phyloP scores from a whole-genome alignment of 352 stramenopile species.

The Phytophthora ramorum region DNA sequence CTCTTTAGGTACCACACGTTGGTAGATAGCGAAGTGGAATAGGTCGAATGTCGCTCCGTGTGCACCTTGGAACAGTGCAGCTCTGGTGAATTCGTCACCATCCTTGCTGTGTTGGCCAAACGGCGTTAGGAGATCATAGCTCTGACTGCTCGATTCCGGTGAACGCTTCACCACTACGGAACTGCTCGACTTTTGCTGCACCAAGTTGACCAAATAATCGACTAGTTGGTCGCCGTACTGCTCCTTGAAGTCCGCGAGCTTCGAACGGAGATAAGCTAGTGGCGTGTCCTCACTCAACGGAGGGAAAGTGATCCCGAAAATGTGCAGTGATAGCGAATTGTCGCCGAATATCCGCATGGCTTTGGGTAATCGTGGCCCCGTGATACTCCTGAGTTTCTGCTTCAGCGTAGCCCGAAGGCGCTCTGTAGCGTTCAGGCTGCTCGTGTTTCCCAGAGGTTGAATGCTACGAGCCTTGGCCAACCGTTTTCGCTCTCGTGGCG shows the following conservation, averaged over 20 bases:
- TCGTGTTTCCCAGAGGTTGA: slow-evolving; percentile 18
- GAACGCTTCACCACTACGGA: slow-evolving; percentile 22
- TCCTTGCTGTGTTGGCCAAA: slow-evolving; percentile 8
- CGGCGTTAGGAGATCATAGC: not conserved
- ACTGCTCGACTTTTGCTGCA: slow-evolving; percentile 31
- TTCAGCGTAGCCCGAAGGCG: slow-evolving; percentile 55
- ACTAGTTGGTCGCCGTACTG: slow-evolving; percentile 63
- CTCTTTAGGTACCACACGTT: slow-evolving; percentile 36
- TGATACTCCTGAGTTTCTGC: slow-evolving; percentile 63
- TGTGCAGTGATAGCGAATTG: slow-evolving; percentile 52
- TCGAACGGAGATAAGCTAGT: slow-evolving; percentile 57
- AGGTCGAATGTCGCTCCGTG: slow-evolving; percentile 65
- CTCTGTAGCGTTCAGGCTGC: slow-evolving; percentile 50
- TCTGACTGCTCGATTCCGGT: slow-evolving; percentile 2
- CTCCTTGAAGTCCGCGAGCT: slow-evolving; percentile 62
- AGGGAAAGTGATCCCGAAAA: slow-evolving; percentile 64
- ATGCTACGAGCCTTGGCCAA: slow-evolving; percentile 33
- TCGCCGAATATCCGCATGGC: slow-evolving; percentile 65
- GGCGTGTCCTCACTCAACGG: slow-evolving; percentile 74
- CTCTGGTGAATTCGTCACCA: slow-evolving; percentile 32
- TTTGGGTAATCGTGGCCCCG: slow-evolving; percentile 60
- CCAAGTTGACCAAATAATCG: slow-evolving; percentile 61
- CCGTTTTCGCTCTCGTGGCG: slow-evolving; percentile 25
- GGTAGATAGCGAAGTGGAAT: slow-evolving; percentile 79
- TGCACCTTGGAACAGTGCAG: slow-evolving; percentile 47